phyloP scores from a whole-genome alignment of 228 moss, liverwort and hornwort genomes.

The Sphagnum fallax region DNA sequence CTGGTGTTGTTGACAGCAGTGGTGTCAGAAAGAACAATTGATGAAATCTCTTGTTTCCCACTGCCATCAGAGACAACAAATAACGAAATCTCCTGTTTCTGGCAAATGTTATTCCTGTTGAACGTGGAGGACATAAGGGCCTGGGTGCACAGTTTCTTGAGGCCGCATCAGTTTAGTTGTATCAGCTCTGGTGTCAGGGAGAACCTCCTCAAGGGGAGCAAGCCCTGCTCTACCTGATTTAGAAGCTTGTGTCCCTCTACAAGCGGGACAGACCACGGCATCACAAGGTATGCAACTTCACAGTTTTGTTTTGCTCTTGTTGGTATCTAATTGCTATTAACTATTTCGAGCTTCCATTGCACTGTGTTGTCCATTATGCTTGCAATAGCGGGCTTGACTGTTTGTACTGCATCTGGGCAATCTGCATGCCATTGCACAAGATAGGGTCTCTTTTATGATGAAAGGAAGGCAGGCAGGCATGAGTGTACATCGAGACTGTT shows the following conservation, averaged over 20 bases:
- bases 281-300: conserved; percentile 30
- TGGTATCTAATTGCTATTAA: neutral
- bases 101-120: conserved; percentile 12
- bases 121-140: conserved; percentile 4
- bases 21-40: too few relatives aligned
- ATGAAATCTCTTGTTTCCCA: conserved; percentile 17
- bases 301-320: neutral
- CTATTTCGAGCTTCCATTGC: neutral
- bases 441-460: too few relatives aligned
- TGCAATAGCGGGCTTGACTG: neutral
- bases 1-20: too few relatives aligned
- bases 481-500: too few relatives aligned
- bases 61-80: conserved; percentile 3
- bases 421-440: too few relatives aligned
- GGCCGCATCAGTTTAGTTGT: conserved; percentile 1
- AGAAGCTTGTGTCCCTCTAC: conserved; percentile 29
- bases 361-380: neutral
- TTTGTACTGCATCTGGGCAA: too few relatives aligned
- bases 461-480: too few relatives aligned
- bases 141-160: conserved; percentile 7
- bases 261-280: conserved; percentile 31
- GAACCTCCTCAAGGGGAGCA: conserved; percentile 10
- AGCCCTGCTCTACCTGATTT: conserved; percentile 31
- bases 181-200: neutral
- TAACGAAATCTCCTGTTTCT: conserved; percentile 4